Conservation (phyloP, 2,329 filamentous ascomycete genomes). For the Macrophomina pseudophaseolina region DNA sequence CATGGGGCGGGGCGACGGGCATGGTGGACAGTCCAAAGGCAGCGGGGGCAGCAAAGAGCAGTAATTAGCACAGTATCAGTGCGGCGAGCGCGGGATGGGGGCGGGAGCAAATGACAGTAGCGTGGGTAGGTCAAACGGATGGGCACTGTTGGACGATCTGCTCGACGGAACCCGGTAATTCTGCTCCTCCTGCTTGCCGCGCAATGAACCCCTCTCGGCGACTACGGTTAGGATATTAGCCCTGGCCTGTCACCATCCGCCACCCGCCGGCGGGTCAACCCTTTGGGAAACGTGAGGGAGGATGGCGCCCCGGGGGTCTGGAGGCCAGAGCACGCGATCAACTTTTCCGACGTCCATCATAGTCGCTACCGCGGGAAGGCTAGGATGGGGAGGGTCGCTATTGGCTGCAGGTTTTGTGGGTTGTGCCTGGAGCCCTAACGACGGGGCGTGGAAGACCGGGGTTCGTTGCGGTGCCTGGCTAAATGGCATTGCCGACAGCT, state of each 20-base stretch:
- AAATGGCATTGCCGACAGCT: not conserved
- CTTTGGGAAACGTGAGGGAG: not conserved
- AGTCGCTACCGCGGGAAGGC: not conserved
- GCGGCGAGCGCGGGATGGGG: conserved; percentile 1
- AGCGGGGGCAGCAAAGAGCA: not conserved
- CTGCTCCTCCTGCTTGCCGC: not conserved
- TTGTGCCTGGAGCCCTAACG: conserved; percentile 5
- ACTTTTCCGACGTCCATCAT: not conserved
- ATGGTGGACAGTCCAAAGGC: not conserved
- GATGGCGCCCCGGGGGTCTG: not conserved
- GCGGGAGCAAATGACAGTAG: conserved; percentile 1
- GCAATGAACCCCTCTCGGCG: not conserved
- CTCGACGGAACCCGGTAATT: conserved; percentile 1
- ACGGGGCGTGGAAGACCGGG: conserved; percentile 4
- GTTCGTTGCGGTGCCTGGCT: conserved; percentile 2
- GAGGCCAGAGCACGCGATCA: conserved; percentile 4
- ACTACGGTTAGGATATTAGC: not conserved
- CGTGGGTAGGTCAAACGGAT: conserved; percentile 12
- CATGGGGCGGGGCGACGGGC: conserved; percentile 6
- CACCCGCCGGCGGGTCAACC: not conserved
- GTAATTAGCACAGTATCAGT: conserved; percentile 5
- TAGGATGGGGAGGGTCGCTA: not conserved
- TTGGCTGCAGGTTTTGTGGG: conserved; percentile 2
- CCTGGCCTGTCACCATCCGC: not conserved
- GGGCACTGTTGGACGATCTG: not conserved